phyloP scores from a whole-genome alignment of 768 basidiomycete species.

The Cystobasidium tubakii region DNA sequence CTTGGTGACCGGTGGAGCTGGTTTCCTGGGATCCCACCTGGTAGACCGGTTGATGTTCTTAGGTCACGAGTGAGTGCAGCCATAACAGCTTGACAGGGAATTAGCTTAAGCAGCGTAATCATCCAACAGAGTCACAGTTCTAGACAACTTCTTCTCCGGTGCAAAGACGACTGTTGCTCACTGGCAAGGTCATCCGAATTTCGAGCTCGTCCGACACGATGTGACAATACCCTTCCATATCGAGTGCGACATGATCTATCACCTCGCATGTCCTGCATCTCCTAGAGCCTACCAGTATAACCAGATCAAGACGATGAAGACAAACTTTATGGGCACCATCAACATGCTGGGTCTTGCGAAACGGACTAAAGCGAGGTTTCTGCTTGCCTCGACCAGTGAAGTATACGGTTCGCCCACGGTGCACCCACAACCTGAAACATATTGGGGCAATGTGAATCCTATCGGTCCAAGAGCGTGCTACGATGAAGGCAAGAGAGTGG shows the following conservation, averaged over 20 bases:
- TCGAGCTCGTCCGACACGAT: constrained; percentile 95
- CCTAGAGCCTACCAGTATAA: constrained; percentile 74
- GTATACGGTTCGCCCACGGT: constrained; percentile 98
- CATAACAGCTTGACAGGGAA: too few relatives aligned
- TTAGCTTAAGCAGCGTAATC: background rate
- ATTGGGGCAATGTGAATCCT: constrained; percentile 74
- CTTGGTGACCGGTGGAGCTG: constrained; percentile 92
- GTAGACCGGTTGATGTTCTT: constrained; percentile 94
- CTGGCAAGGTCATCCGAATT: constrained; percentile 97
- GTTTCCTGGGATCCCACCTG: constrained; percentile 98
- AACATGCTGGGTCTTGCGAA: constrained; percentile 99
- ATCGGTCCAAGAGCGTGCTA: constrained; percentile 97
- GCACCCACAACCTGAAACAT: constrained; percentile 68
- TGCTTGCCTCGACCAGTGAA: constrained; percentile 88
- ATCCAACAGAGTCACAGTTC: constrained; percentile 36
- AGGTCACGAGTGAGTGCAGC: constrained; percentile 64
- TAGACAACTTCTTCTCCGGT: constrained; percentile 77
- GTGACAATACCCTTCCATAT: constrained; percentile 97
- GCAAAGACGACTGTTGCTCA: constrained; percentile 93
- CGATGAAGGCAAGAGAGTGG: constrained; percentile 98
- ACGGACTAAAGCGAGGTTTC: constrained; percentile 91
- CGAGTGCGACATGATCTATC: constrained; percentile 98
- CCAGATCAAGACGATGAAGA: constrained; percentile 95
- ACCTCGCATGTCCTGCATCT: constrained; percentile 81
- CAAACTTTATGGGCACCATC: constrained; percentile 93